A percentile compares a stretch with the other conserved stretches of the same genome.
phyloP scores from a whole-genome alignment of 176 grass and related monocot species.

The Miscanthus lutarioriparius region DNA sequence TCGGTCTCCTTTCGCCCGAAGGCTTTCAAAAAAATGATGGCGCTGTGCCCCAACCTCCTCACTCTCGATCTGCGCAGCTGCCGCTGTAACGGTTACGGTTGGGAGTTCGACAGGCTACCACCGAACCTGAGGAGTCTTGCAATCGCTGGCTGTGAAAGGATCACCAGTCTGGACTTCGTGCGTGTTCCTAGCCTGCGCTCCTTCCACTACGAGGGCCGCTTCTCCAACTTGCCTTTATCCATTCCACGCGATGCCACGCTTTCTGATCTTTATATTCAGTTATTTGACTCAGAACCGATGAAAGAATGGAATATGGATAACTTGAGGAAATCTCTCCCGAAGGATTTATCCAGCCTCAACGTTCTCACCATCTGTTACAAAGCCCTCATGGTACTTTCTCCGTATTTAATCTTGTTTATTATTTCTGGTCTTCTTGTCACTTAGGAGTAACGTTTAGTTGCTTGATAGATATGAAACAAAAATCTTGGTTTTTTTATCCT shows the following conservation, averaged over 20 bases:
- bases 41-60: constrained; percentile 46
- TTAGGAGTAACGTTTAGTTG: not conserved
- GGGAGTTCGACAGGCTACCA: not conserved
- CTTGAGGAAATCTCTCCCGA: not conserved
- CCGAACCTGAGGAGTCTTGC: constrained; percentile 39
- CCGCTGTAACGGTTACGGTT: not conserved
- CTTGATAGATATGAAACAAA: not conserved
- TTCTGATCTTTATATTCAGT: not conserved
- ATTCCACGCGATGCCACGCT: not conserved
- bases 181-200: constrained; percentile 19
- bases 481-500: not conserved
- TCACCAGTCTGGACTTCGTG: not conserved
- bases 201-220: not conserved
- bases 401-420: not conserved
- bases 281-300: not conserved
- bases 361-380: not conserved
- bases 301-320: not conserved
- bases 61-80: constrained; percentile 48
- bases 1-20: not conserved
- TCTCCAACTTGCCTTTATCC: not conserved
- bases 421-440: not conserved
- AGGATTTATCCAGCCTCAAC: not conserved
- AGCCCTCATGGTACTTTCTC: not conserved
- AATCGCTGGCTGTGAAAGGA: constrained; percentile 31
- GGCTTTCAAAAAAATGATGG: constrained; percentile 22